phyloP scores from a whole-genome alignment of 2,329 filamentous ascomycete genomes.

The Penicillium sp. region DNA sequence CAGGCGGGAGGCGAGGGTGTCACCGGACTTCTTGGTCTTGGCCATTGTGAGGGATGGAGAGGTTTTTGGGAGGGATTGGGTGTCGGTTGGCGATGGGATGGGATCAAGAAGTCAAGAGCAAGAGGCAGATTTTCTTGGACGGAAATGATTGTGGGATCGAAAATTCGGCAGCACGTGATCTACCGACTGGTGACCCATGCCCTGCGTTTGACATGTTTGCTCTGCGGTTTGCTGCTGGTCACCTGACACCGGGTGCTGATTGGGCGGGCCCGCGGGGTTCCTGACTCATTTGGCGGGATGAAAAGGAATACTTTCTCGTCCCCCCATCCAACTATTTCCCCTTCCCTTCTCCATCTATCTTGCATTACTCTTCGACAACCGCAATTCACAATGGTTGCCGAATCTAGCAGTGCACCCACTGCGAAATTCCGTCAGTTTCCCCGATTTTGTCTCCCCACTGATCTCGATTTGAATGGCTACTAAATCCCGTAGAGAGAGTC shows the following conservation, averaged over 20 bases:
- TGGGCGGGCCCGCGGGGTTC: constrained; percentile 17
- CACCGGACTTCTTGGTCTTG: constrained; percentile 75
- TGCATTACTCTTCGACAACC: neutral
- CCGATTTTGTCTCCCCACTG: constrained; percentile 11
- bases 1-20: constrained; percentile 73
- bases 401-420: constrained; percentile 22
- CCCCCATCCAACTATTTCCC: neutral
- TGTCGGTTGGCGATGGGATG: neutral
- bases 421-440: constrained; percentile 43
- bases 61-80: constrained; percentile 13
- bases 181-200: neutral
- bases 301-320: constrained; percentile 1
- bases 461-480: constrained; percentile 41
- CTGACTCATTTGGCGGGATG: constrained; percentile 18
- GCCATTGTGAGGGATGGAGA: constrained; percentile 59
- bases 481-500: constrained; percentile 59
- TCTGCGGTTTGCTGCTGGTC: neutral
- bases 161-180: constrained; percentile 1
- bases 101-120: neutral
- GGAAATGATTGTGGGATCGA: constrained; percentile 5
- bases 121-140: neutral
- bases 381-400: constrained; percentile 28
- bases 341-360: constrained; percentile 3
- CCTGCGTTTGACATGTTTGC: neutral
- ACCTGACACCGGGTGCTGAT: neutral